Evolutionary conservation across 352 stramenopile species (phyloP).

Genomic region (Phytophthora cryptogea): DNA sequence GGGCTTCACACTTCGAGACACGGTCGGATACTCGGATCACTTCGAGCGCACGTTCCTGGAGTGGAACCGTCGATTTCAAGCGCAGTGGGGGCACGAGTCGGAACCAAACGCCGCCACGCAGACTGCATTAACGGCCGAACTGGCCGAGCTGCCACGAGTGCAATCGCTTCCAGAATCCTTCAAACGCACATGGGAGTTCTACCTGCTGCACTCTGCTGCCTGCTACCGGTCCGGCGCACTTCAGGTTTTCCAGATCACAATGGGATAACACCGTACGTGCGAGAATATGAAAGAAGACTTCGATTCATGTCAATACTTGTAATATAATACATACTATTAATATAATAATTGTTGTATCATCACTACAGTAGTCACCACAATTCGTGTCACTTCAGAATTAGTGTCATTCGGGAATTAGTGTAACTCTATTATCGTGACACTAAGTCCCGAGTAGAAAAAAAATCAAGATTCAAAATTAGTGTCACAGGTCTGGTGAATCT

Average conservation of each 20-base stretch:
- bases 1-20: conserved; percentile 69
- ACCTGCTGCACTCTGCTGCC: conserved; percentile 85
- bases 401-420: no score
- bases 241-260: conserved; percentile 71
- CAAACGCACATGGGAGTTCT: conserved; percentile 89
- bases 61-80: conserved; percentile 84
- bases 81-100: conserved; percentile 44
- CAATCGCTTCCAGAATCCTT: conserved; percentile 75
- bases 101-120: conserved; percentile 7
- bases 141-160: conserved; percentile 11
- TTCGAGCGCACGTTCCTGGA: conserved; percentile 86
- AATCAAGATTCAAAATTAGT: no score
- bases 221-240: conserved; percentile 78
- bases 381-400: no score
- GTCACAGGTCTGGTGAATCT: no score
- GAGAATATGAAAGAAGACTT: background rate
- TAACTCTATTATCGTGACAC: no score
- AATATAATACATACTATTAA: no score
- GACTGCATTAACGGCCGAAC: background rate
- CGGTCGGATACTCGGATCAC: conserved; percentile 71
- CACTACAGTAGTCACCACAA: no score
- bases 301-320: no score
- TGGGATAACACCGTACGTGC: conserved; percentile 31
- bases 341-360: no score
- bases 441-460: no score